Evolutionary conservation across 345 rosid genomes (phyloP).

Genomic region (Sapria himalayana): DNA sequence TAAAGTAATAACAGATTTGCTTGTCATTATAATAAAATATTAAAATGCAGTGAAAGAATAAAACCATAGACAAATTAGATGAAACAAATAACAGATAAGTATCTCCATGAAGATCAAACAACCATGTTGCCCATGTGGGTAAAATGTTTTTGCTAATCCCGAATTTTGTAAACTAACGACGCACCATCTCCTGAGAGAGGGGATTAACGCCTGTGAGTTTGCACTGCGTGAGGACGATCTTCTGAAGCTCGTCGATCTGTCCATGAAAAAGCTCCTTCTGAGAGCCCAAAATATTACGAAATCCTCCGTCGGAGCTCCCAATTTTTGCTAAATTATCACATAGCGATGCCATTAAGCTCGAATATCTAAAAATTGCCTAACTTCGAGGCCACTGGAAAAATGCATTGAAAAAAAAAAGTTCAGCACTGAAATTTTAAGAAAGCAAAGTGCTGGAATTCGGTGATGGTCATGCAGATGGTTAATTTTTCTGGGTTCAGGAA

Average conservation of each 20-base stretch:
- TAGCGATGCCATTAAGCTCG: slow-evolving; percentile 14
- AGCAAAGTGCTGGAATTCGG: no score
- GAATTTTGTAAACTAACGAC: slow-evolving; percentile 7
- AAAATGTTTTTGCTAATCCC: no score
- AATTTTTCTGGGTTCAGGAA: no score
- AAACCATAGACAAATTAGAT: background rate
- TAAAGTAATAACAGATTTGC: background rate
- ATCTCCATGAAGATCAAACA: background rate
- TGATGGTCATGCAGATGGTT: no score
- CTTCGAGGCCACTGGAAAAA: no score
- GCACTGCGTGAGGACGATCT: slow-evolving; percentile 72
- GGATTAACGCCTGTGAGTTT: slow-evolving; percentile 93
- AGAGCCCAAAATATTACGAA: slow-evolving; percentile 33
- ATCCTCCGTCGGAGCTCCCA: slow-evolving; percentile 47
- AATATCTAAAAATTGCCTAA: no score
- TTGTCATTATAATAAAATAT: background rate
- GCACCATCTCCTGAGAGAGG: slow-evolving; percentile 93
- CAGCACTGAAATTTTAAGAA: no score
- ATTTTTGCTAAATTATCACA: slow-evolving; percentile 17
- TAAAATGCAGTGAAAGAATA: background rate
- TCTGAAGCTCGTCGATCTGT: slow-evolving; percentile 73
- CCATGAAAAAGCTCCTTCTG: slow-evolving; percentile 61
- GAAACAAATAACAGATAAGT: background rate
- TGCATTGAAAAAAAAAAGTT: no score
- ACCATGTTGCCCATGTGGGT: background rate